phyloP scores from a whole-genome alignment of 495 filamentous ascomycete species.

The Clohesyomyces aquaticus region DNA sequence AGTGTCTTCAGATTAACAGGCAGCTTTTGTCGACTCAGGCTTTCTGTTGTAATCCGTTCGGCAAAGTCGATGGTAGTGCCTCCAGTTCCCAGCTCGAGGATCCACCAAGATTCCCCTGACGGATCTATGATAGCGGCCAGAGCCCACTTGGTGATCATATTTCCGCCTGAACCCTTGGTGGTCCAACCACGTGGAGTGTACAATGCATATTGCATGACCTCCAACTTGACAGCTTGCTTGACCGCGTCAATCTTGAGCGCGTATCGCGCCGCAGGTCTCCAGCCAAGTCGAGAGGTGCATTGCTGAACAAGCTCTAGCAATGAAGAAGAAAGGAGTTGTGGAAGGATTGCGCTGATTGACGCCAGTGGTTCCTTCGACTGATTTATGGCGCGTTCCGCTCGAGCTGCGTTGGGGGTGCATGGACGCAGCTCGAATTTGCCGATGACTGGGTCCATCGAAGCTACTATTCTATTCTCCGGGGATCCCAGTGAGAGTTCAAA shows the following conservation, averaged over 20 bases:
- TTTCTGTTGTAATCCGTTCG: constrained; percentile 18
- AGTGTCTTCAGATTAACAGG: constrained; percentile 20
- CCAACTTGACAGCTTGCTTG: constrained; percentile 37
- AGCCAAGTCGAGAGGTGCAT: constrained; percentile 41
- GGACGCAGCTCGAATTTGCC: constrained; percentile 39
- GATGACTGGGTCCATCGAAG: constrained; percentile 69
- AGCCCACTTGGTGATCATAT: constrained; percentile 36
- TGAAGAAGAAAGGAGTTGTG: constrained; percentile 28
- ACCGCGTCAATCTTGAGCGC: constrained; percentile 31
- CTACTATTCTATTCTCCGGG: constrained; percentile 56
- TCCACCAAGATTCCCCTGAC: constrained; percentile 47
- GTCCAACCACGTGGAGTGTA: constrained; percentile 42
- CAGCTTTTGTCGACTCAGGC: not conserved
- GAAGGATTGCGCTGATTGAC: constrained; percentile 30
- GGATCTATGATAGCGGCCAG: constrained; percentile 41
- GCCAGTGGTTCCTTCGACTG: constrained; percentile 16
- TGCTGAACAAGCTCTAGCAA: constrained; percentile 37
- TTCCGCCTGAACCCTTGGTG: not conserved
- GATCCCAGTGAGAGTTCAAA: constrained; percentile 69
- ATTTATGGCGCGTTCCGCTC: constrained; percentile 39
- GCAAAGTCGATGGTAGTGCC: constrained; percentile 9
- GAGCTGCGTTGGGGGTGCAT: constrained; percentile 53
- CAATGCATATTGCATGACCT: constrained; percentile 38
- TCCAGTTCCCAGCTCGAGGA: constrained; percentile 27
- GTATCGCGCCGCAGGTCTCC: constrained; percentile 30